Evolutionary conservation across 768 basidiomycete genomes (phyloP).

Genomic region (Suillus subaureus): DNA sequence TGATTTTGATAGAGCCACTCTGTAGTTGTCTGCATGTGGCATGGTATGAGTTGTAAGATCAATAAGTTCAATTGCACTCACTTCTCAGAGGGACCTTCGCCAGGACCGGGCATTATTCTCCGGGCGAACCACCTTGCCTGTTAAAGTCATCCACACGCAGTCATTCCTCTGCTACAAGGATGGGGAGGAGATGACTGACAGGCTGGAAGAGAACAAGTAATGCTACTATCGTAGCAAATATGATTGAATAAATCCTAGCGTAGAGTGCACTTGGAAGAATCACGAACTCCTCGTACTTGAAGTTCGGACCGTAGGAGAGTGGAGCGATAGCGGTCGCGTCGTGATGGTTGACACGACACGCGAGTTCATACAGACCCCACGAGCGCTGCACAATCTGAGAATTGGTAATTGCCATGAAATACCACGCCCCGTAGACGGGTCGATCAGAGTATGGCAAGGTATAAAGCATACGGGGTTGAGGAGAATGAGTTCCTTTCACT

Average conservation of each 20-base stretch:
- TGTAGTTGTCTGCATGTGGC: conserved; percentile 48
- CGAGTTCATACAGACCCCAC: conserved; percentile 51
- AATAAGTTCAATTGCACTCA: conserved; percentile 36
- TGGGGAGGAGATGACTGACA: conserved; percentile 33
- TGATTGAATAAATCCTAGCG: conserved; percentile 43
- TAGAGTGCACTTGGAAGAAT: conserved; percentile 40
- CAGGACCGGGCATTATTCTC: conserved; percentile 51
- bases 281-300: conserved; percentile 78
- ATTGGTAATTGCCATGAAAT: conserved; percentile 49
- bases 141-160: background rate
- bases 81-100: conserved; percentile 67
- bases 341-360: conserved; percentile 21
- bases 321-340: conserved; percentile 18
- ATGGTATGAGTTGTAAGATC: background rate
- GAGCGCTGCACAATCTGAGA: conserved; percentile 55
- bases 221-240: conserved; percentile 23
- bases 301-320: conserved; percentile 63
- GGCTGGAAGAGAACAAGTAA: conserved; percentile 35
- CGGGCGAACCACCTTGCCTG: conserved; percentile 63
- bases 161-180: background rate
- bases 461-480: conserved; percentile 34
- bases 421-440: conserved; percentile 41
- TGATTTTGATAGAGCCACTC: conserved; percentile 60
- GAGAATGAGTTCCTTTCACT: conserved; percentile 37
- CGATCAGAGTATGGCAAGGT: conserved; percentile 37